Evolutionary conservation across 2,329 filamentous ascomycete genomes (phyloP).

Genomic region (Pseudogymnoascus pannorum): DNA sequence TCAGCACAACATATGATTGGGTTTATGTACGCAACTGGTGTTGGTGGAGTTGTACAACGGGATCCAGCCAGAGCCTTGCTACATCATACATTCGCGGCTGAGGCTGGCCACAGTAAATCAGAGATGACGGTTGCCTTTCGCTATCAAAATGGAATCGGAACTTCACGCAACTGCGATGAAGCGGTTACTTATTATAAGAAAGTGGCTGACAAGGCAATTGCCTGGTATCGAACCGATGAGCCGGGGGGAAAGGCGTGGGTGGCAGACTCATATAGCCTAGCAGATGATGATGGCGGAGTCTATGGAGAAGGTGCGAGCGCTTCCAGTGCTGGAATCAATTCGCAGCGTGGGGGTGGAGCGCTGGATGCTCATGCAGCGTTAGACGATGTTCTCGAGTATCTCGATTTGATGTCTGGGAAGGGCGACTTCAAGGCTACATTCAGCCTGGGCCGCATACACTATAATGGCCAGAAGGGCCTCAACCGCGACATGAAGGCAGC

Average conservation of each 20-base stretch:
- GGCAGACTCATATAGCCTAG: conserved; percentile 73
- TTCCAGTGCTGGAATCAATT: conserved; percentile 77
- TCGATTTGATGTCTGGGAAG: conserved; percentile 65
- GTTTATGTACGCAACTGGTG: conserved; percentile 89
- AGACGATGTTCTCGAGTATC: conserved; percentile 89
- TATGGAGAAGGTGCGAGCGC: conserved; percentile 94
- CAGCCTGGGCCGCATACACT: conserved; percentile 60
- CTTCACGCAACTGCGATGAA: conserved; percentile 75
- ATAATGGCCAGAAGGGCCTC: conserved; percentile 57
- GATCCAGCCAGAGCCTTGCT: conserved; percentile 89
- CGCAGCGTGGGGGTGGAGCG: conserved; percentile 62
- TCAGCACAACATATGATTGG: conserved; percentile 95
- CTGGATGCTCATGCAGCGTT: conserved; percentile 79
- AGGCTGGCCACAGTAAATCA: conserved; percentile 72
- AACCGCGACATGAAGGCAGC: conserved; percentile 55
- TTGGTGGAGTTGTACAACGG: conserved; percentile 70
- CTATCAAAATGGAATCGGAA: conserved; percentile 77
- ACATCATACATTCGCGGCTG: conserved; percentile 90
- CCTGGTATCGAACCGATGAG: conserved; percentile 80
- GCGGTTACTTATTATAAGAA: conserved; percentile 85
- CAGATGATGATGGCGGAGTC: conserved; percentile 83
- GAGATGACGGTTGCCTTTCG: conserved; percentile 92
- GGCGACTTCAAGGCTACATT: conserved; percentile 66
- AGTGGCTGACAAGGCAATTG: conserved; percentile 87
- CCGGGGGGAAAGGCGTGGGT: conserved; percentile 77